phyloP scores from a whole-genome alignment of 2,329 filamentous ascomycete genomes.

The Raffaelea albimanens region DNA sequence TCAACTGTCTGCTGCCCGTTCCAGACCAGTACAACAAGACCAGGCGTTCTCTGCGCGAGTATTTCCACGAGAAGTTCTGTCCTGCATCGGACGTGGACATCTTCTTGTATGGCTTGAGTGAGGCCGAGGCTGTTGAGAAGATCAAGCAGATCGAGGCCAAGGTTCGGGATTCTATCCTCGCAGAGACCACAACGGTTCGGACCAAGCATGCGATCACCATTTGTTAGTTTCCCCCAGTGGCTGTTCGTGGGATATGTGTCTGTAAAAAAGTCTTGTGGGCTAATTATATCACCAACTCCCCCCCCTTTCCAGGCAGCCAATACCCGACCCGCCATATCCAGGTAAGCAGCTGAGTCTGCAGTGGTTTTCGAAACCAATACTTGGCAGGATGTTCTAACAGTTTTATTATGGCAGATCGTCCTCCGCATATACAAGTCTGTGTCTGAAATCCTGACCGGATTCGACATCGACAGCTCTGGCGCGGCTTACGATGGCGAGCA shows the following conservation, averaged over 20 bases:
- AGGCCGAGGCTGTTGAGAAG: slow-evolving; percentile 71
- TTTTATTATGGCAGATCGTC: slow-evolving; percentile 50
- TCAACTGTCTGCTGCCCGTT: slow-evolving; percentile 67
- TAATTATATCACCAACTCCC: background rate
- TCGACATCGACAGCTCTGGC: slow-evolving; percentile 79
- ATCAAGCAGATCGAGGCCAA: slow-evolving; percentile 70
- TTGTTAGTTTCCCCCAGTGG: too few species aligned
- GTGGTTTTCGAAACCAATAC: background rate
- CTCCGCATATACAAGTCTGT: slow-evolving; percentile 76
- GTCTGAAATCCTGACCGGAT: slow-evolving; percentile 77
- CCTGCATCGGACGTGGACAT: slow-evolving; percentile 82
- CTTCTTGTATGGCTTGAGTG: slow-evolving; percentile 71
- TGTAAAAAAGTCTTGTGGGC: too few species aligned
- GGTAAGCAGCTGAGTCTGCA: slow-evolving; percentile 20
- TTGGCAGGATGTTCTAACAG: too few species aligned
- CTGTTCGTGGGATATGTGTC: too few species aligned
- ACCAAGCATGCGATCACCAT: slow-evolving; percentile 87
- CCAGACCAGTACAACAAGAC: slow-evolving; percentile 51
- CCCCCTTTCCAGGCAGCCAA: slow-evolving; percentile 47
- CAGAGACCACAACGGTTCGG: slow-evolving; percentile 74
- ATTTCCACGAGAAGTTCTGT: slow-evolving; percentile 73
- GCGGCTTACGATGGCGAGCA: slow-evolving; percentile 73
- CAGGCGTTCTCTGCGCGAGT: slow-evolving; percentile 56
- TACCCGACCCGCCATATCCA: slow-evolving; percentile 76
- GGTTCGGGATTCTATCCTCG: slow-evolving; percentile 68